phyloP scores from a whole-genome alignment of 169 alveolate genomes.

The Perkinsus chesapeaki region DNA sequence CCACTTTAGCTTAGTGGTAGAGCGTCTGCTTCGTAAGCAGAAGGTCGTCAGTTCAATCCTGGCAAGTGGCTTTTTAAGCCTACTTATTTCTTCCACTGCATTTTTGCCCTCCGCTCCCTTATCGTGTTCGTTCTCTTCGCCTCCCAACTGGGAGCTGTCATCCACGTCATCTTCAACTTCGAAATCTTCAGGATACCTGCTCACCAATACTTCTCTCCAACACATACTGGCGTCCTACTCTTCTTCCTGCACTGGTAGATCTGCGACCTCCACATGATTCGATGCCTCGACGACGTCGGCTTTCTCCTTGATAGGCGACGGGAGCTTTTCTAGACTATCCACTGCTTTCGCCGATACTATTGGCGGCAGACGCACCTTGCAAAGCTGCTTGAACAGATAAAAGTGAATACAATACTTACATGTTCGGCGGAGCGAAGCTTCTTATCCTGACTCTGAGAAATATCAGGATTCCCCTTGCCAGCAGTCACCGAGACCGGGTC shows the following conservation, averaged over 20 bases:
- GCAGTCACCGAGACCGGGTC: not conserved
- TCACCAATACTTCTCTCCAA: not conserved
- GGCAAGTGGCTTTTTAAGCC: not conserved
- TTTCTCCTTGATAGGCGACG: not conserved
- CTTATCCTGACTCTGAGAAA: not conserved
- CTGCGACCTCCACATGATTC: not conserved
- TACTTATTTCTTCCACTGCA: not conserved
- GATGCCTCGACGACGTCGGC: not conserved
- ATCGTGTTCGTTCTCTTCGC: not conserved
- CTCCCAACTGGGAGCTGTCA: not conserved
- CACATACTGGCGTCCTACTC: not conserved
- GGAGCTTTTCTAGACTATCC: not conserved
- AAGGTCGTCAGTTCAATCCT: slow-evolving; percentile 4
- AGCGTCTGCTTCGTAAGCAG: slow-evolving; percentile 5
- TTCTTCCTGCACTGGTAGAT: not conserved
- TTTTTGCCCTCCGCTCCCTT: not conserved
- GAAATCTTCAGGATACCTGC: not conserved
- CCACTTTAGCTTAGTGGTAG: slow-evolving; percentile 4
- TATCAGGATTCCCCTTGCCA: not conserved
- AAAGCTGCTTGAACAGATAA: not conserved
- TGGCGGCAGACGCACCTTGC: not conserved
- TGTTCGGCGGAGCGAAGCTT: not conserved
- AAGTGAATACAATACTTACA: not conserved
- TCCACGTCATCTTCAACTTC: not conserved
- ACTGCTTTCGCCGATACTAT: not conserved